A percentile compares a stretch with the other conserved stretches of the same genome.
These are phyloP conservation scores for Celoporthe dispersa DNA, from an alignment of 2,329 filamentous ascomycete species.

Conservation along the genomic window DNA sequence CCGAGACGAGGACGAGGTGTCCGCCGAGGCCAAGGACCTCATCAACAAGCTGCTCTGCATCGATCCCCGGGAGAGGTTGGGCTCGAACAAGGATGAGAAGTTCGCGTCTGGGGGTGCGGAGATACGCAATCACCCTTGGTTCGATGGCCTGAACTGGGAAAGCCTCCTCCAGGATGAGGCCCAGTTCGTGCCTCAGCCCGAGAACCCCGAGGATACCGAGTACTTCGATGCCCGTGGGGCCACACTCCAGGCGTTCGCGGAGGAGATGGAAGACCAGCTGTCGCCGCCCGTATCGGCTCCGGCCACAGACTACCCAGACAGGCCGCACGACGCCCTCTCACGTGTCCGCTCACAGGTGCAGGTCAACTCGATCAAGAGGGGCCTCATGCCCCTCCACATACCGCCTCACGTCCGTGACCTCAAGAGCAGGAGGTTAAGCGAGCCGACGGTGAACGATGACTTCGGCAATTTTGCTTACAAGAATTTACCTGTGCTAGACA, in stretches of 20 bases:
- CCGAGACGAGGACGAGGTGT: conserved; percentile 80
- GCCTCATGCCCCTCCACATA: conserved; percentile 93
- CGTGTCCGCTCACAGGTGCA: conserved; percentile 88
- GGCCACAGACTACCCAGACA: conserved; percentile 78
- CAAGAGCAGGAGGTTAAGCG: conserved; percentile 85
- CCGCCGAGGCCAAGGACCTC: conserved; percentile 86
- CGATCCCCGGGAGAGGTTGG: conserved; percentile 80
- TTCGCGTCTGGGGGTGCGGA: conserved; percentile 85
- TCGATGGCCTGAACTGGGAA: conserved; percentile 85
- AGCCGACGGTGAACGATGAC: conserved; percentile 86
- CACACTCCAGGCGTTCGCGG: conserved; percentile 87
- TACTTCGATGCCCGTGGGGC: conserved; percentile 95
- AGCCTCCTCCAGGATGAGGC: conserved; percentile 92
- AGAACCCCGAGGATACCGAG: conserved; percentile 96
- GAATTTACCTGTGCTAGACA: conserved; percentile 93
- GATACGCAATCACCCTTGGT: conserved; percentile 89
- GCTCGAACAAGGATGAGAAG: conserved; percentile 83
- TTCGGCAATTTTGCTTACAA: conserved; percentile 98
- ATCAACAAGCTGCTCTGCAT: conserved; percentile 91
- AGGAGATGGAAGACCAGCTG: conserved; percentile 89
- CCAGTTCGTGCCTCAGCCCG: conserved; percentile 88
- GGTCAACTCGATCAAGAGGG: conserved; percentile 85
- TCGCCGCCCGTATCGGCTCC: conserved; percentile 73
- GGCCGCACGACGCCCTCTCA: conserved; percentile 93
- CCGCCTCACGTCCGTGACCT: conserved; percentile 93